Conservation (phyloP, 495 filamentous ascomycete species). For the Hypoxylon intermedium region DNA sequence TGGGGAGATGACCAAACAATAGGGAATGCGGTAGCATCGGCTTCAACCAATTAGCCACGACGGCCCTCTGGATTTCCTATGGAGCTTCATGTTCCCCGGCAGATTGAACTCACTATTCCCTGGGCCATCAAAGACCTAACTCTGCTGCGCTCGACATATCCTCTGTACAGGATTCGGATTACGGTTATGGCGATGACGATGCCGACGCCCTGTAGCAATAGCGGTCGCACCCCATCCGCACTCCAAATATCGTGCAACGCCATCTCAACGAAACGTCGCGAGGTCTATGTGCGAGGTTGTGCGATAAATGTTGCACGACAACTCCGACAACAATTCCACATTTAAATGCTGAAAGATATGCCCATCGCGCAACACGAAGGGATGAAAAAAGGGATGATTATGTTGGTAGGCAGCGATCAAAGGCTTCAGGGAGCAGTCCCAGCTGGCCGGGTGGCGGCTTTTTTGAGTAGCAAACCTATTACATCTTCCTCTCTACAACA, state of each 20-base stretch:
- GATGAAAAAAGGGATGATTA: not conserved
- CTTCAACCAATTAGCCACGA: slow-evolving; percentile 22
- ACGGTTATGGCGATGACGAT: slow-evolving; percentile 15
- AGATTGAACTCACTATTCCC: slow-evolving; percentile 38
- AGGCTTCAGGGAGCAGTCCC: no score
- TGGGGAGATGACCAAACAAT: slow-evolving; percentile 35
- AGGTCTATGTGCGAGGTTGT: not conserved
- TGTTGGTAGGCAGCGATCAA: no score
- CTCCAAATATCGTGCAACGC: not conserved
- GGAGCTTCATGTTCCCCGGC: not conserved
- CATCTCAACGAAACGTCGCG: not conserved
- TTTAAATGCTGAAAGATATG: not conserved
- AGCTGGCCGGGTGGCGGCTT: no score
- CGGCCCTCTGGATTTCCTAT: not conserved
- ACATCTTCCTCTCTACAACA: no score
- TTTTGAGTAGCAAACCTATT: no score
- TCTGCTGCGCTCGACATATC: slow-evolving; percentile 31
- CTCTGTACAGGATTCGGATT: slow-evolving; percentile 29
- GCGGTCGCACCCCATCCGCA: not conserved
- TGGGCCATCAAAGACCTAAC: slow-evolving; percentile 34
- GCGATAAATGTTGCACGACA: not conserved
- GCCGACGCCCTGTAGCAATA: slow-evolving; percentile 18
- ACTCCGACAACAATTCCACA: not conserved
- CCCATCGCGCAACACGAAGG: not conserved
- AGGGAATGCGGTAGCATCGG: slow-evolving; percentile 40